Evolutionary conservation across 192 early-diverging fungal species (phyloP), one percentile per base, ranked within the genome.

Genomic region (Gigaspora rosea): DNA sequence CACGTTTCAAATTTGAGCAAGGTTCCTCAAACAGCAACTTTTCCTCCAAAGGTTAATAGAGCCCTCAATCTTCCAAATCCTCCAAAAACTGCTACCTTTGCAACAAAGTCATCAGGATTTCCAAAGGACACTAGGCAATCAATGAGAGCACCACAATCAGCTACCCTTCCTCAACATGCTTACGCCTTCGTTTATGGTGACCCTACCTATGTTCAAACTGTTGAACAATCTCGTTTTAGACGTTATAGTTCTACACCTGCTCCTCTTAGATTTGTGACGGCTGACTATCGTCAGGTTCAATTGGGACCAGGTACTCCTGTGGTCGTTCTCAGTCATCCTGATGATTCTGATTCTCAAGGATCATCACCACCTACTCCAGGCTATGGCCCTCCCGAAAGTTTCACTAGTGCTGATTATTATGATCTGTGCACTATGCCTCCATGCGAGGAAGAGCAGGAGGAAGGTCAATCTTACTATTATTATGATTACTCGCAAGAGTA

Each of bases 301-400:
- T 46, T 66, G 16, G 50, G 63, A 36, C 49, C 49, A 10, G 75
- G 75, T 33, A 76, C 75, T 33, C 63, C 75, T 56, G 75, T 76
- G 10, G 75, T 76, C 18, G 75, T 76, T 51, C 64, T 76, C 22
- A 76, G 63, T 76, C 75, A 76, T 76, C 75, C 75, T 18, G 75
- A 76, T 8, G 75, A 76, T 66, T 76, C 75, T 52, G 75, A 76
- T 66, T 76, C 75, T 18, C 75, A 76, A 66, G 75, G 50, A 51
- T 76, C 75, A 16, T 76, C 75, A 18, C 75, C 75, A 36, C 75
- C 75, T 41, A 76, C 75, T 54, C 75, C 75, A 35, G 63, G 75
- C 22, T 56, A 18, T 76, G 62, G 47, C 41, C 63, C 75, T 16
- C 20, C 70, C 2, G 63, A 76, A 52, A 49, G 50, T 51, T 76